Base-by-base conservation (phyloP, 2,329 filamentous ascomycete genomes). In the Alternaria triticina region DNA sequence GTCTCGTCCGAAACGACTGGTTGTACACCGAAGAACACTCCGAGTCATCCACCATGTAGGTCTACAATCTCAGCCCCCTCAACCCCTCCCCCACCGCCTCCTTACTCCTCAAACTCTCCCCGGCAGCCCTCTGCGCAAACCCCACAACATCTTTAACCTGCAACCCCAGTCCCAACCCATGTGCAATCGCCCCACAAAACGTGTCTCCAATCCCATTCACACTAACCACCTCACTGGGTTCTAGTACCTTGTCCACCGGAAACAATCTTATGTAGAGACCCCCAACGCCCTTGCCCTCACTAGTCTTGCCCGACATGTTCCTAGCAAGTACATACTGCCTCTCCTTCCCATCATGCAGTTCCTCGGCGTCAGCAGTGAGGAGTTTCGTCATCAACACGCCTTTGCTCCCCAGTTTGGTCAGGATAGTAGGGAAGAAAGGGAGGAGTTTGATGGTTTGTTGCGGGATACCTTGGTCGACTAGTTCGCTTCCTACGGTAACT, bases 191-290 rank as follows among this genome's bases (percentile, higher is more conserved):
- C 0, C 95, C 96, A 9, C 96, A 84, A 77, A 98, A 94, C 0
- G 96, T 97, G 80, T 99, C 96, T 0, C 96, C 96, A 3, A 93
- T 94, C 0, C 95, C 96, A 77, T 98, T 98, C 10, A 98, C 95
- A 50, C 93, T 97, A 2, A 95, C 89, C 1, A 97, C 85, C 25
- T 96, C 88, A 20, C 86, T 81, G 0, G 83, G 79, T 3, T 71
- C 62, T 6, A 97, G 85, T 15, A 83, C 81, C 75, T 91, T 89
- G 1, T 87, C 87, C 0, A 91, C 84, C 0, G 91, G 88, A 77
- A 93, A 82, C 0, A 90, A 77, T 6, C 89, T 81, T 90, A 97
- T 94, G 74, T 97, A 97, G 3, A 97, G 85, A 0, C 94, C 95
- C 0, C 94, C 83, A 0, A 85, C n/a, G n/a, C n/a, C n/a, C n/a